A percentile compares a stretch with the other conserved stretches of the same genome.
Conservation (phyloP, 2,329 filamentous ascomycete genomes). For the Calonectria pteridis region DNA sequence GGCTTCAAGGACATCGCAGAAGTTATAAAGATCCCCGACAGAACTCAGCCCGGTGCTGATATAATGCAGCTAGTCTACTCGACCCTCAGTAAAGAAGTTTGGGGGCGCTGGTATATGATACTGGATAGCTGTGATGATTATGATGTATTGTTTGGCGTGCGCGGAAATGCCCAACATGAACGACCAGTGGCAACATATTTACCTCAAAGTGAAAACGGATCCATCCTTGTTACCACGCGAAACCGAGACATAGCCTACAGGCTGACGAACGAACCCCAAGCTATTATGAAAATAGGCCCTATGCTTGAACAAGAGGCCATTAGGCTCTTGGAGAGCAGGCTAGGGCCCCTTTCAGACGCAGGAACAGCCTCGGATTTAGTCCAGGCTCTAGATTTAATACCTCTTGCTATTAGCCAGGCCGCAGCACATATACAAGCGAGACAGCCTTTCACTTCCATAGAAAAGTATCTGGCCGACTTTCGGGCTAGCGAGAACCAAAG, state of each 20-base stretch:
- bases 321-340: background rate
- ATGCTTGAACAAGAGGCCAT: background rate
- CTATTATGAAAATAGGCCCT: background rate
- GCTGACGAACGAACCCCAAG: background rate
- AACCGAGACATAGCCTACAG: background rate
- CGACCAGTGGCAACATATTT: background rate
- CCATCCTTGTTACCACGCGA: background rate
- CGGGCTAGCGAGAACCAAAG: background rate
- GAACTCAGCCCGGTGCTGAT: too few relatives aligned
- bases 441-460: background rate
- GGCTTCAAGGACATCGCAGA: too few relatives aligned
- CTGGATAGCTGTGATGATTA: background rate
- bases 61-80: too few relatives aligned
- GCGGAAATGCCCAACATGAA: background rate
- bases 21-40: too few relatives aligned
- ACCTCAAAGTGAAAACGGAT: conserved; percentile 9
- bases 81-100: too few relatives aligned
- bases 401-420: background rate
- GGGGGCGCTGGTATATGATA: background rate
- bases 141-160: background rate
- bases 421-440: background rate
- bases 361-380: background rate
- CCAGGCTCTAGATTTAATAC: background rate
- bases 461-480: conserved; percentile 3
- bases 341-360: background rate